Evolutionary conservation across 306 rosid genomes (phyloP), one percentile per base, ranked within the genome.

Genomic region (Prinsepia uniflora): DNA sequence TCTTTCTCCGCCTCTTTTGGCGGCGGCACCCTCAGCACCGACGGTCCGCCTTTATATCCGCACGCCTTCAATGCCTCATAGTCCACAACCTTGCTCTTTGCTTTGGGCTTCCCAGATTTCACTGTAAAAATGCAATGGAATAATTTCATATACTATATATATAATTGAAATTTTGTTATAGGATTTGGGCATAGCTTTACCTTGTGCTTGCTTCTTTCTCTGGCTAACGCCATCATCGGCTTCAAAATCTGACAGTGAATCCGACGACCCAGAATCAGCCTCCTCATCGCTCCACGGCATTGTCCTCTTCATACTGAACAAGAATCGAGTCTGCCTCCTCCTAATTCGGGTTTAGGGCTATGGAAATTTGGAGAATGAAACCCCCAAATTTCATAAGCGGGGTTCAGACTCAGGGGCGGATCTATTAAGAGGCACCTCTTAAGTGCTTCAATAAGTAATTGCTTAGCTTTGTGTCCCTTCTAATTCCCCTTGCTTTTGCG

Each of bases 31-130:
- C 69, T 82, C 78, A 94, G 80, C 70, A 94, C 83, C 1, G 99
- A 91, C 13, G 97, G 99, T 57, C 99, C 99, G 6, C 97, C 99
- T 74, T 67, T 91, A 75, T 80, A 94, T 18, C 99, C 99, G 22
- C 83, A 69, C 41, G 81, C 86, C 81, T 69, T 86, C 83, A 94
- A 75, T 46, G 95, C 86, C 9, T 94, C 96, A 39, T 87, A 94
- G 72, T 94, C 97, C 71, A 87, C 76, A 10, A 40, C 84, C 65
- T 70, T 66, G 57, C 80, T 73, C 86, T 84, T 90, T 70, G 74
- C 81, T 84, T 89, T 89, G 40, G 74, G 82, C 85, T 89, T 89
- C 43, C 81, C 71, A 72, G 90, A 72, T 74, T 84, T 87, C 56
- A 79, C 97, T 94, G 88, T 15, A 79, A 61, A 57, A 67, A 52